Evolutionary conservation across 2,329 filamentous ascomycete species (phyloP), one percentile per base, ranked within the genome.

Genomic region (Chrysoporthe austroafricana): DNA sequence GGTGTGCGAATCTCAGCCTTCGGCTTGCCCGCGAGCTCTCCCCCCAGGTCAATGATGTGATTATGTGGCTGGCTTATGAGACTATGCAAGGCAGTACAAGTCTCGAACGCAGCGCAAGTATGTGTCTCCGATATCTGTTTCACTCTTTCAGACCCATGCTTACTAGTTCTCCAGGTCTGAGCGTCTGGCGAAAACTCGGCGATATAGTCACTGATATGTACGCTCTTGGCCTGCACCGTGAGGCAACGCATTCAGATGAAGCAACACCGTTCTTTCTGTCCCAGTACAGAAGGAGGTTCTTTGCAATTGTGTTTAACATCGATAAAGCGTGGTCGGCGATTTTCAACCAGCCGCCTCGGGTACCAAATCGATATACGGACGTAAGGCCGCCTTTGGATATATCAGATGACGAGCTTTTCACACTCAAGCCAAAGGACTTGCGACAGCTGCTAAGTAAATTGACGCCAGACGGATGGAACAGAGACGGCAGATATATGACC

Each of bases 381-480:
- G 43, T 13, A 18, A 54, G 34, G 16, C 34, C 44, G n/a, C 50
- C 62, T n/a, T 50, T 63, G 32, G 62, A 63, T 18, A 2, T 63
- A 16, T 54, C 62, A 5, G 62, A 63, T 9, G 62, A 63, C 4
- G 62, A 63, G 36, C 48, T 63, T 16, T 52, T 63, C 14, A 11
- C 62, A 13, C n/a, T 43, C 13, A 13, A n/a, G 18, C 13, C 50
- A 6, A 26, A 26, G 0, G 62, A 43, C 0, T n/a, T 54, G 13
- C 39, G 32, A 8, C 62, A 44, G 18, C 36, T 63, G 2, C 48
- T 32, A 8, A 32, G 21, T 4, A 44, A 4, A 18, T 9, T 63
- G 14, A 54, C 18, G 8, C 36, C 36, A 44, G 50, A 63, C 16
- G 32, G 62, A 0, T 44, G 62, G 62, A 43, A 32, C 5, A 54